phyloP scores from a whole-genome alignment of 2,329 filamentous ascomycete species.

The Epichloe sylvatica region DNA sequence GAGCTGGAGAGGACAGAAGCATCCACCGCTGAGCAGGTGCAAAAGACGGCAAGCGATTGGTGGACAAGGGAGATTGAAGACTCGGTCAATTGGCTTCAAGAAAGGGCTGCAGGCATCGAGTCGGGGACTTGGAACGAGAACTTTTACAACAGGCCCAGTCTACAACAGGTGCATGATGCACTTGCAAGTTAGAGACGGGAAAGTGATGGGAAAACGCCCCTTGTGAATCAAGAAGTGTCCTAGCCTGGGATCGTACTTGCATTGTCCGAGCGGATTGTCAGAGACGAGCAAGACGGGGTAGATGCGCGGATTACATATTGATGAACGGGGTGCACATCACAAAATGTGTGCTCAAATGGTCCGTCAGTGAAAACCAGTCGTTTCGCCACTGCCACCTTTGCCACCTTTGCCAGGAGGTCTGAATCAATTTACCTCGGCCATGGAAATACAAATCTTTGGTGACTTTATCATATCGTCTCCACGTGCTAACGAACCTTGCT shows the following conservation, averaged over 20 bases:
- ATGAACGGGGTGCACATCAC: neutral
- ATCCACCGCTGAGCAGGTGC: conserved; percentile 23
- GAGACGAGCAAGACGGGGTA: too few species aligned
- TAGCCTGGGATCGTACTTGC: too few species aligned
- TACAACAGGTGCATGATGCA: conserved; percentile 28
- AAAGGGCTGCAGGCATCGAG: conserved; percentile 24
- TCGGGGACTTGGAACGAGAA: conserved; percentile 36
- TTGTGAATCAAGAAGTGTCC: too few species aligned
- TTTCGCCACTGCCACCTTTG: neutral
- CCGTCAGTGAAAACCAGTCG: neutral
- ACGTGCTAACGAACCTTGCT: conserved; percentile 11
- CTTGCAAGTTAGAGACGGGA: conserved; percentile 6
- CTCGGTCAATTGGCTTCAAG: conserved; percentile 32
- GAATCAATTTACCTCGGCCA: conserved; percentile 3
- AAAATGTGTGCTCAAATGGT: conserved; percentile 1
- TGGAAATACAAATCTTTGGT: conserved; percentile 14
- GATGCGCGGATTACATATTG: too few species aligned
- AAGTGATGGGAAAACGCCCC: too few species aligned
- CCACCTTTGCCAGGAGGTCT: neutral
- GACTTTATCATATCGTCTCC: conserved; percentile 20
- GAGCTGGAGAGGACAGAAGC: conserved; percentile 17
- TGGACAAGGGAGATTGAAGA: conserved; percentile 34
- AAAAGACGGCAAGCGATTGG: conserved; percentile 28
- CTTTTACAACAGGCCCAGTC: conserved; percentile 32
- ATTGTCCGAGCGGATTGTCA: too few species aligned